A percentile compares a stretch with the other conserved stretches of the same genome.
Evolutionary conservation across 2,329 filamentous ascomycete species (phyloP).

Genomic region (Phaeosphaeriaceae sp.): DNA sequence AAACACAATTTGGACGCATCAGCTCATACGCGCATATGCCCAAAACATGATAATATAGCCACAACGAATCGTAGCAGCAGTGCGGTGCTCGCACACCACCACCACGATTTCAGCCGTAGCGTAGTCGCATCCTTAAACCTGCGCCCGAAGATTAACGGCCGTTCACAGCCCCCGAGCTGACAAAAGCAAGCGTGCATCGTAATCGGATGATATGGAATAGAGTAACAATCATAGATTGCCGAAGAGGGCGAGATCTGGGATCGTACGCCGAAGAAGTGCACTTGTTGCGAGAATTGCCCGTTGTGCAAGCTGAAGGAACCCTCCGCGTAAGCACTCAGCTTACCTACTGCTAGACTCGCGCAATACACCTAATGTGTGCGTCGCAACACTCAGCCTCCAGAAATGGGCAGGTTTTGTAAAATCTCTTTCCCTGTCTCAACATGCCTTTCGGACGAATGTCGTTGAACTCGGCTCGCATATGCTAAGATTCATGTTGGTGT

Average conservation of each 20-base stretch:
- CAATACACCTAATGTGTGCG: neutral
- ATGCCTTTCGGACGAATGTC: slow-evolving; percentile 1
- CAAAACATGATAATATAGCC: neutral
- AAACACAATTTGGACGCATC: neutral
- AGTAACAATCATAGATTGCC: slow-evolving; percentile 19
- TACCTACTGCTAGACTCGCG: neutral
- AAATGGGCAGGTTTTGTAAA: neutral
- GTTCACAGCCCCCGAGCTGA: neutral
- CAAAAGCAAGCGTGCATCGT: neutral
- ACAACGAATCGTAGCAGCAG: neutral
- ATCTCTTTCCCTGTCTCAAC: neutral
- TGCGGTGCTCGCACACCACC: neutral
- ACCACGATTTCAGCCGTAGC: neutral
- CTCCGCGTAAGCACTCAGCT: slow-evolving; percentile 4
- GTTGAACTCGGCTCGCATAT: neutral
- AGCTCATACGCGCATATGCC: slow-evolving; percentile 1
- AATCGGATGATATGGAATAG: neutral
- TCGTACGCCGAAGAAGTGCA: slow-evolving; percentile 1
- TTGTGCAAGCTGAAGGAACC: neutral
- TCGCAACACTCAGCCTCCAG: neutral
- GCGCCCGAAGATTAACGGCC: neutral
- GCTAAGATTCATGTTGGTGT: slow-evolving; percentile 4
- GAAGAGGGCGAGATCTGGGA: slow-evolving; percentile 15
- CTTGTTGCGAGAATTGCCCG: slow-evolving; percentile 1
- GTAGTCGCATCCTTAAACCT: neutral